phyloP scores from a whole-genome alignment of 257 asterid genomes.

The Solanum sitiens region DNA sequence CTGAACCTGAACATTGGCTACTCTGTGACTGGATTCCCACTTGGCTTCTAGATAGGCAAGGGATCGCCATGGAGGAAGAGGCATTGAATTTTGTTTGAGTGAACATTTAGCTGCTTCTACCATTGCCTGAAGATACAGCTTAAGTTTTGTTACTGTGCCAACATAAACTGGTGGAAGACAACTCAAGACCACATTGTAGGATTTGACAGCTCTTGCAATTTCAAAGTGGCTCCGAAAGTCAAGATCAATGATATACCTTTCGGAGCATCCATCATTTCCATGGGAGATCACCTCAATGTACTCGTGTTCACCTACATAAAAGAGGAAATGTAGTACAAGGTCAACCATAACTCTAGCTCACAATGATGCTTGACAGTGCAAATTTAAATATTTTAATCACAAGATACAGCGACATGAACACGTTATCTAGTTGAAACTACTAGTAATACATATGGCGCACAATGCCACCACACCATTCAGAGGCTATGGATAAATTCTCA shows the following conservation, averaged over 20 bases:
- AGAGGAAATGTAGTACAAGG: neutral
- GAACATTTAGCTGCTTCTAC: conserved; percentile 34
- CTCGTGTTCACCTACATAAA: conserved; percentile 32
- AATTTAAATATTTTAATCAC: neutral
- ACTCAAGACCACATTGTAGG: conserved; percentile 16
- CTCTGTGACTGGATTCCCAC: conserved; percentile 36
- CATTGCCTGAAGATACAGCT: conserved; percentile 26
- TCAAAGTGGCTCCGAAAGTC: conserved; percentile 51
- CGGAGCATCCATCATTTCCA: conserved; percentile 7
- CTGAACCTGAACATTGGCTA: neutral
- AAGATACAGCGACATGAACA: neutral
- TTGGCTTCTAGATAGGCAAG: conserved; percentile 38
- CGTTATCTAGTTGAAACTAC: neutral
- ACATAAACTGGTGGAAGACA: conserved; percentile 29
- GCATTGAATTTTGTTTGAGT: conserved; percentile 43
- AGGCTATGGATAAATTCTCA: neutral
- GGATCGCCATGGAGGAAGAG: conserved; percentile 50
- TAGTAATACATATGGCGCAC: neutral
- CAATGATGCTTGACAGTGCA: neutral
- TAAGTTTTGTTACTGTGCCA: conserved; percentile 27
- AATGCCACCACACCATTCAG: neutral
- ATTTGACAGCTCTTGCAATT: conserved; percentile 44
- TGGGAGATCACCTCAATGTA: conserved; percentile 30
- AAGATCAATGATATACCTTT: conserved; percentile 30
- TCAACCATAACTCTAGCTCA: neutral